Evolutionary conservation across 2,329 filamentous ascomycete species (phyloP).

Genomic region (Alternaria incomplexa): DNA sequence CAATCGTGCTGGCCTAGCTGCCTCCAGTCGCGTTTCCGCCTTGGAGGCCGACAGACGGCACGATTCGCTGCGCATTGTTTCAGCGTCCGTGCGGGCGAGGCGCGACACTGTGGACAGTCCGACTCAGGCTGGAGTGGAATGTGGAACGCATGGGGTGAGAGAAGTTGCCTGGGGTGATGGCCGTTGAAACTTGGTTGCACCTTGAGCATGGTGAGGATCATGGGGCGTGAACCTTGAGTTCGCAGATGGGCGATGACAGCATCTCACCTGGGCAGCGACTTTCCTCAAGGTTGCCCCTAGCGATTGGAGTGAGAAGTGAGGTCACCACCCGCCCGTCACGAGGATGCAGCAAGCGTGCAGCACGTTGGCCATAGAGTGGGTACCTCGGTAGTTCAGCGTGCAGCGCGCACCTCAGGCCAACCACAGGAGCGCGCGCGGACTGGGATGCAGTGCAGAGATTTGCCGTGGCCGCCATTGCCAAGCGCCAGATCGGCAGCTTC

Average conservation of each 20-base stretch:
- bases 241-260: not conserved
- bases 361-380: not conserved
- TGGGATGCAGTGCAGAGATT: slow-evolving; percentile 1
- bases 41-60: slow-evolving; percentile 12
- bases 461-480: not conserved
- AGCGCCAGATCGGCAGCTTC: slow-evolving; percentile 9
- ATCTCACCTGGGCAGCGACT: not conserved
- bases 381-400: not conserved
- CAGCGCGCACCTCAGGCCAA: not conserved
- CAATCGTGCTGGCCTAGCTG: slow-evolving; percentile 16
- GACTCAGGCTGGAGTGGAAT: slow-evolving; percentile 7
- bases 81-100: slow-evolving; percentile 17
- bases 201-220: not conserved
- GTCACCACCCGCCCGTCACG: slow-evolving; percentile 1
- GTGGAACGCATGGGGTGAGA: slow-evolving; percentile 28
- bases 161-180: slow-evolving; percentile 4
- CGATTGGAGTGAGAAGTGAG: not conserved
- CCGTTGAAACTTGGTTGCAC: slow-evolving; percentile 1
- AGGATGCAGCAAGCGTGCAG: not conserved
- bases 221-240: not conserved
- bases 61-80: slow-evolving; percentile 31
- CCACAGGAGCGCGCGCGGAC: not conserved
- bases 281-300: slow-evolving; percentile 5
- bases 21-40: slow-evolving; percentile 25
- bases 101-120: not conserved